Evolutionary conservation across 164 flowering plant genomes (phyloP), one percentile per base, ranked within the genome.

Genomic region (Taxillus chinensis): DNA sequence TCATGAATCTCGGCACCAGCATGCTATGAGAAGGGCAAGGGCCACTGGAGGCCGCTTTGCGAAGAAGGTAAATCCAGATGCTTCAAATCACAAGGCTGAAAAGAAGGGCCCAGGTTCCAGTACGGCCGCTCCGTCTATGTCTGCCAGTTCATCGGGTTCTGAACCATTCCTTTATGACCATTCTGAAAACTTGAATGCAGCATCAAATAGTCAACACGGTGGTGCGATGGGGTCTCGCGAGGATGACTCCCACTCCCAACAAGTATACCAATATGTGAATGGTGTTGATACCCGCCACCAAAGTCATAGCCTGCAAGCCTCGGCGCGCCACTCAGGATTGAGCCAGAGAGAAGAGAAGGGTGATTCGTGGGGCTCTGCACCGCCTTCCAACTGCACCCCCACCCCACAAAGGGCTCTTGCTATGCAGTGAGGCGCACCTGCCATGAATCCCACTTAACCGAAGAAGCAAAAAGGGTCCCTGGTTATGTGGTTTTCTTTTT

Each of bases 1-100:
- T 68, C 98, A 92, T 63, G 96, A 89, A 71, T 92, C 96, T 37
- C 86, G 96, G 39, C 96, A 92, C 69, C 87, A 83, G 70, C 97
- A 92, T 76, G 97, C 97, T 5, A 67, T 86, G 85, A 80, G 89
- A 73, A 85, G 96, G 72, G 81, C 75, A 43, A 86, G 97, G 73
- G 89, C 89, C 6, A 77, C 73, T 55, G 98, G 98, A 38, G 98
- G 96, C 15, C 90, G 98, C 49, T 92, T 90, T 77, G 92, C 96
- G 5, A 89, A 89, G 85, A 87, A 87, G 70, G 62, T 60, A 16
- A 70, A 78, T 7, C 61, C n/a, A 37, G 73, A 68, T 37, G 52
- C 70, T 42, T 63, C 77, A 5, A 72, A 69, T 54, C 63, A 51
- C 40, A 27, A 64, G 5, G 40, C 71, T 14, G 75, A 72, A n/a